A percentile compares a stretch with the other conserved stretches of the same genome.
Evolutionary conservation across 768 basidiomycete species (phyloP).

Genomic region (Suillus hirtellus): DNA sequence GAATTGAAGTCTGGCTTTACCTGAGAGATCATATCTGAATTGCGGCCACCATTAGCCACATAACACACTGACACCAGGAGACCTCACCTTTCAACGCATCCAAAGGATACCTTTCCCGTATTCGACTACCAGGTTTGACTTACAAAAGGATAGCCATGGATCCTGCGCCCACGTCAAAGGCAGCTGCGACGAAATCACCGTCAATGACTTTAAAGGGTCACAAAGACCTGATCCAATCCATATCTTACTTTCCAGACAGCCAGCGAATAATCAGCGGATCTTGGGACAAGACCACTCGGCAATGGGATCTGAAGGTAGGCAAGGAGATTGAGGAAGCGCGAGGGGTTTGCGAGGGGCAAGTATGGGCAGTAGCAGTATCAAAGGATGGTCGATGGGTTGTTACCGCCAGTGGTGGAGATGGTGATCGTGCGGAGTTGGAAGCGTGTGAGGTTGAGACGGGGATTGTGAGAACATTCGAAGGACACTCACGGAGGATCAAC

Average conservation of each 20-base stretch:
- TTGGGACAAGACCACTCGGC: not conserved
- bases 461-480: not conserved
- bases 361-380: not conserved
- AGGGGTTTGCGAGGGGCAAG: not conserved
- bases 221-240: not conserved
- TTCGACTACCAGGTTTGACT: not conserved
- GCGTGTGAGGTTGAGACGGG: not conserved
- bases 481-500: not conserved
- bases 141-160: not conserved
- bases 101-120: not conserved
- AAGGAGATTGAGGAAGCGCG: not conserved
- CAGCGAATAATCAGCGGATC: not conserved
- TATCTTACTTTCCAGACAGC: not conserved
- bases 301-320: not conserved
- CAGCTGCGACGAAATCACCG: not conserved
- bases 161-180: not conserved
- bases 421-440: not conserved
- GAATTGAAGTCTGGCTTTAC: not conserved
- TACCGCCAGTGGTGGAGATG: not conserved
- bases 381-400: not conserved
- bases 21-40: not conserved
- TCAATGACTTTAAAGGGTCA: not conserved
- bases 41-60: not conserved
- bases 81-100: not conserved
- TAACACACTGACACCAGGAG: not conserved